Base-by-base conservation (phyloP, 352 stramenopile genomes). In the Pythium monospermum region DNA sequence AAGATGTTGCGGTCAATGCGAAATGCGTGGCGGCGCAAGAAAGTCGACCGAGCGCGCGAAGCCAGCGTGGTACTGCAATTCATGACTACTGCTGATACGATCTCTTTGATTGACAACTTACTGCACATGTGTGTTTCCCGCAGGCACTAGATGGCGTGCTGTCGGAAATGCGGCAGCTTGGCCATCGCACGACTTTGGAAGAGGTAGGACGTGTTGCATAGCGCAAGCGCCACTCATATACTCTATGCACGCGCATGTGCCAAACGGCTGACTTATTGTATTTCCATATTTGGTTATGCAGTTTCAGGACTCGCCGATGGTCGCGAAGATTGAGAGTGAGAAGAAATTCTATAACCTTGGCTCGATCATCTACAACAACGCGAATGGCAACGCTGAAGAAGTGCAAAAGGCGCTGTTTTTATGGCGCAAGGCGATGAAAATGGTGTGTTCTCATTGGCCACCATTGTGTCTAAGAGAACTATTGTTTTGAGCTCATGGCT, bases 321-420 rank as follows among this genome's bases (percentile, higher is more conserved):
- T 90, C 49, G 53, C 59, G 19, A 76, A 62, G 2, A 57, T 90
- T 23, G 63, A 64, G 43, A 74, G 57, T n/a, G 73, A 72, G n/a
- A 53, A 67, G 25, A 73, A 91, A 57, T 76, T 81, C 35, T 86
- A 82, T 35, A 74, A 76, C 2, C 55, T 94, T 15, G 83, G 73
- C 45, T 89, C 91, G 57, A 83, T 91, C 69, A 88, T 94, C 47
- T 94, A 87, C 69, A 76, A 75, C 54, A 94, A 94, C 42, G 65
- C 76, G 2, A 64, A 67, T 6, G 70, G 73, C 28, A 85, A 84
- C 25, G 47, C 68, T 2, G 57, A 66, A 38, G 79, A 91, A 51
- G 62, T 85, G 23, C 66, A 88, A 37, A 92, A 91, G 56, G 75
- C 83, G 41, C 59, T 88, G 32, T 74, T 83, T 26, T 59, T 91